Conservation (phyloP, 768 basidiomycete species). For the Termitomyces sp. region DNA sequence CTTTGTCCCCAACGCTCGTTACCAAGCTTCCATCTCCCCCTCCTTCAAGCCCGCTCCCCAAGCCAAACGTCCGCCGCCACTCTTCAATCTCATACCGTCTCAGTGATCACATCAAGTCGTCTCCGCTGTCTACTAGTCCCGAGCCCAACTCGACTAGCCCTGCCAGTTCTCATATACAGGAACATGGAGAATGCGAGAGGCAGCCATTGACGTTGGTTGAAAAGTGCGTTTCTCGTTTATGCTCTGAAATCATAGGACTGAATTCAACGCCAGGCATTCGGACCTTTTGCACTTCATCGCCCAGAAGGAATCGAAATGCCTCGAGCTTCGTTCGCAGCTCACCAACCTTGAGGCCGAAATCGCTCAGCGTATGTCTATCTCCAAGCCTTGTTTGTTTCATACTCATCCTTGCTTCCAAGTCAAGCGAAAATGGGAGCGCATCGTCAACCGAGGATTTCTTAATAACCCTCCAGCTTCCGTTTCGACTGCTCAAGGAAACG, state of each 20-base stretch:
- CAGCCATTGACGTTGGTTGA: slow-evolving; percentile 63
- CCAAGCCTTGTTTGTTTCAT: background rate
- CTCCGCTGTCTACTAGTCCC: slow-evolving; percentile 8
- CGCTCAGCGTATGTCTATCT: slow-evolving; percentile 40
- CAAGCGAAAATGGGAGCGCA: slow-evolving; percentile 81
- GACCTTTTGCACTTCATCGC: slow-evolving; percentile 82
- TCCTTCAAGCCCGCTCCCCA: slow-evolving; percentile 8
- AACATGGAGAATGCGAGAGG: slow-evolving; percentile 17
- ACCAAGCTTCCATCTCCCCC: slow-evolving; percentile 16
- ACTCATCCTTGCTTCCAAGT: slow-evolving; percentile 31
- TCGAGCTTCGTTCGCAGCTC: slow-evolving; percentile 75
- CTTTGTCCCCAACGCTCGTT: slow-evolving; percentile 10
- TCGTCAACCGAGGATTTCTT: slow-evolving; percentile 57
- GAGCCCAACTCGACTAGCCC: slow-evolving; percentile 13
- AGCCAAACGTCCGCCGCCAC: slow-evolving; percentile 31
- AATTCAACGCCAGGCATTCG: slow-evolving; percentile 50
- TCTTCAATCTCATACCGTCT: slow-evolving; percentile 51
- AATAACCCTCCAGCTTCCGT: slow-evolving; percentile 11
- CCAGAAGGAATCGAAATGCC: slow-evolving; percentile 79
- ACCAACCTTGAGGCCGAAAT: slow-evolving; percentile 69
- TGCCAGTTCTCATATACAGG: slow-evolving; percentile 15
- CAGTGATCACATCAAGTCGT: slow-evolving; percentile 12
- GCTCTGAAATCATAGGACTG: background rate
- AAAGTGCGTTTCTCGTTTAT: slow-evolving; percentile 41
- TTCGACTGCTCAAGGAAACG: slow-evolving; percentile 19